Evolutionary conservation across 208 protist species (phyloP).

Genomic region (Endotrypanum monterogeii): DNA sequence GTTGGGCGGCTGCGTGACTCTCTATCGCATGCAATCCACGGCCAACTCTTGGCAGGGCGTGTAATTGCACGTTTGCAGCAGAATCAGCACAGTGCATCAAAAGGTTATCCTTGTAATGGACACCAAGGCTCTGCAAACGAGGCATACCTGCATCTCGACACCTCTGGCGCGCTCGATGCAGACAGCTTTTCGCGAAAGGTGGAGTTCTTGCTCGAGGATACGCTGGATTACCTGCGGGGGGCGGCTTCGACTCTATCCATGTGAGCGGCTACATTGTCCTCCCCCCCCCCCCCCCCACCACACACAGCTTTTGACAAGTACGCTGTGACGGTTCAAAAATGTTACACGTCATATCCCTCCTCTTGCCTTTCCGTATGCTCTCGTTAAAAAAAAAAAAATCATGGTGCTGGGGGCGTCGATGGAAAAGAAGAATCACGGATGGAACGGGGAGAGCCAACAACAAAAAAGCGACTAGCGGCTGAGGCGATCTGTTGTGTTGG

Average conservation of each 20-base stretch:
- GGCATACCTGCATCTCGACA: neutral
- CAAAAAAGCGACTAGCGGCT: neutral
- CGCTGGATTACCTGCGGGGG: constrained; percentile 27
- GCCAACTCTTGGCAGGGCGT: neutral
- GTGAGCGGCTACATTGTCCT: constrained; percentile 4
- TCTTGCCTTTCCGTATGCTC: neutral
- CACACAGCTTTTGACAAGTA: neutral
- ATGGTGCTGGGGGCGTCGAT: neutral
- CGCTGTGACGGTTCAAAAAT: neutral
- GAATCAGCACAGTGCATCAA: neutral
- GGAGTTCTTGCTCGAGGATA: constrained; percentile 25
- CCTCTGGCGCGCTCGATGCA: neutral
- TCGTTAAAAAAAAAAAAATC: too few species aligned
- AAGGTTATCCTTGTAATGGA: neutral
- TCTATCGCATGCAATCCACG: neutral
- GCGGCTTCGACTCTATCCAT: constrained; percentile 3
- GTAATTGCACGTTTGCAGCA: neutral
- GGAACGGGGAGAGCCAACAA: neutral
- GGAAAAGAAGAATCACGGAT: neutral
- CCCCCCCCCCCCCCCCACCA: too few species aligned
- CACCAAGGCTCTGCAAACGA: neutral
- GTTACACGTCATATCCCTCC: neutral
- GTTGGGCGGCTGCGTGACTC: constrained; percentile 23
- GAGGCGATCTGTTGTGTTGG: neutral
- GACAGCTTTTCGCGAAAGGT: constrained; percentile 2